phyloP scores from a whole-genome alignment of 2,329 filamentous ascomycete species.

The Dothistroma pini region DNA sequence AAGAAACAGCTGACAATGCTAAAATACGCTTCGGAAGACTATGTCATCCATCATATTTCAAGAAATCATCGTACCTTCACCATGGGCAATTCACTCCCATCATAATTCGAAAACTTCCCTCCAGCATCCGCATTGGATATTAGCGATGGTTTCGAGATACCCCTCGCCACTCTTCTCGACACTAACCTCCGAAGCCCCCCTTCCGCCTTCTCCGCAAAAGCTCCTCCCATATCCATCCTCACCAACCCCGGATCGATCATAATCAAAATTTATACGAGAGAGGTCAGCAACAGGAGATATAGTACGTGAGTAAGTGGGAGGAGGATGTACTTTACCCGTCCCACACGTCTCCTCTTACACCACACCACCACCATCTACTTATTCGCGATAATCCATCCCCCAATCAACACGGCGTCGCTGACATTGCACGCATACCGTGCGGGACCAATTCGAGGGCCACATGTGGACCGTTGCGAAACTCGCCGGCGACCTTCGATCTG shows the following conservation, averaged over 20 bases:
- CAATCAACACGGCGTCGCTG: not conserved
- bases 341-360: not conserved
- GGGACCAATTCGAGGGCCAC: too few relatives aligned
- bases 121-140: not conserved
- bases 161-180: not conserved
- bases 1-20: too few relatives aligned
- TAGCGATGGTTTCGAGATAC: not conserved
- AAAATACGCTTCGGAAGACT: too few relatives aligned
- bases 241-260: not conserved
- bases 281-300: too few relatives aligned
- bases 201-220: not conserved
- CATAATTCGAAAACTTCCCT: not conserved
- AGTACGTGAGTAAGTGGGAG: too few relatives aligned
- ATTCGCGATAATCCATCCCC: not conserved
- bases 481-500: too few relatives aligned
- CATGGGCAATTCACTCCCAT: not conserved
- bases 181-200: not conserved
- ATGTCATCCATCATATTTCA: too few relatives aligned
- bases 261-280: not conserved
- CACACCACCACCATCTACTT: not conserved
- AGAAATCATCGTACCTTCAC: not conserved
- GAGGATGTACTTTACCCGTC: constrained; percentile 3
- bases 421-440: not conserved
- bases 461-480: too few relatives aligned
- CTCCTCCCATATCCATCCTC: not conserved